Base-by-base conservation (phyloP, 1,284 basidiomycete genomes). In the Abortiporus biennis region DNA sequence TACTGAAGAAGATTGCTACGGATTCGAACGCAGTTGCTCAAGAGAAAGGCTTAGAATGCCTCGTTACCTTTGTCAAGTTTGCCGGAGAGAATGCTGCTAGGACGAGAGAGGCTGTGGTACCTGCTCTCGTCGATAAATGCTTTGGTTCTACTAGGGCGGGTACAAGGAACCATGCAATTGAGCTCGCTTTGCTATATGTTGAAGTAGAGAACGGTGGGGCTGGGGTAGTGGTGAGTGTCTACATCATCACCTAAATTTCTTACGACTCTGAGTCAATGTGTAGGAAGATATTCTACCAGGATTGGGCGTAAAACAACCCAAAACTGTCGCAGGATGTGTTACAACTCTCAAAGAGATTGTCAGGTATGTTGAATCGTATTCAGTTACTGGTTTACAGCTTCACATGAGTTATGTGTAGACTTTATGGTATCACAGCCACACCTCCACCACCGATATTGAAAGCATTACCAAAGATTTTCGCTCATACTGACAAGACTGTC, bases 11-110 rank as follows among this genome's bases (percentile, higher is more conserved):
- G 66, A 91, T 94, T 59, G 87, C 72, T 29, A 81, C 81, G 3
- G 96, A 99, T 59, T 72, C 92, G 1, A 99, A 99, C 64, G 96
- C 89, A 11, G 95, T 98, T 23, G 94, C 96, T 9, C 96, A 99
- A 65, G 96, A 99, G 71, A 97, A 96, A 62, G 96, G 89, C 25
- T 76, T 96, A 16, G 87, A 96, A 64, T 86, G 90, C 55, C 66
- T 95, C 31, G 76, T 88, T 51, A 72, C 85, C 12, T 78, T 97
- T 49, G 83, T 97, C 50, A 90, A 92, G 65, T 92, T 85, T 56
- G 91, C 92, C 15, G 96, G 95, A 44, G 91, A 94, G 68, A 82
- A 75, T 36, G 83, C 87, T 40, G 84, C 85, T 36, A 82, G 80
- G 64, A 88, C 89, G 30, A 72, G 94, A 56, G 79, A 90, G 44